A percentile compares a stretch with the other conserved stretches of the same genome.
Conservation (phyloP, 208 protist species). For the Leishmania tropica region DNA sequence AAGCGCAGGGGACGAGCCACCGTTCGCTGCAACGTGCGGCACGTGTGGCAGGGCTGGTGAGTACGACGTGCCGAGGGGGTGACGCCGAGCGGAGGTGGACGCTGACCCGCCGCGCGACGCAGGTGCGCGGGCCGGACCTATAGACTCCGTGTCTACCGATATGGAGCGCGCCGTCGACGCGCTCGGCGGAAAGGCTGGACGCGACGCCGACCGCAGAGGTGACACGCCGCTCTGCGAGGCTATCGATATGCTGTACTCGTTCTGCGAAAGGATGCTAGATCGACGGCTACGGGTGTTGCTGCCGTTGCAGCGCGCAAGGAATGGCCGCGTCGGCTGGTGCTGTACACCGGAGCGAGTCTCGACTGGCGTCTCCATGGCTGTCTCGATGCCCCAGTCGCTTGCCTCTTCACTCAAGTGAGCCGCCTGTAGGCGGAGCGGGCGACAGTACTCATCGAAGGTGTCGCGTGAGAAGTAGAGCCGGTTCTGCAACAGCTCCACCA, state of each 20-base stretch:
- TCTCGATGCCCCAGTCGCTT: slow-evolving; percentile 11
- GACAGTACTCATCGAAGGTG: slow-evolving; percentile 65
- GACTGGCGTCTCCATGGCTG: background rate
- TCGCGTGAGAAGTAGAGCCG: slow-evolving; percentile 60
- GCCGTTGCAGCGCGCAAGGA: slow-evolving; percentile 10
- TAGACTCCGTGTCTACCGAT: slow-evolving; percentile 25
- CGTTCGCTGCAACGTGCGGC: background rate
- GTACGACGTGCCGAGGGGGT: slow-evolving; percentile 8
- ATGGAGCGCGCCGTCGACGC: slow-evolving; percentile 24
- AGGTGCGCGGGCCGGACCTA: slow-evolving; percentile 17
- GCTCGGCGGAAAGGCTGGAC: slow-evolving; percentile 26
- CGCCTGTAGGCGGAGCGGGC: slow-evolving; percentile 24
- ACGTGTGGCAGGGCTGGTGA: slow-evolving; percentile 7
- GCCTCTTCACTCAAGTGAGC: slow-evolving; percentile 27
- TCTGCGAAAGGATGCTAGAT: slow-evolving; percentile 33
- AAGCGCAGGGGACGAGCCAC: background rate
- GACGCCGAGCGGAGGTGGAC: slow-evolving; percentile 19
- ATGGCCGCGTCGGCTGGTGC: slow-evolving; percentile 23
- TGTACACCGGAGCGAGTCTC: background rate
- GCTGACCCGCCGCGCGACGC: slow-evolving; percentile 17
- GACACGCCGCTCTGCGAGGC: slow-evolving; percentile 28
- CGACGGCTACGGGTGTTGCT: slow-evolving; percentile 24
- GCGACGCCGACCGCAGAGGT: slow-evolving; percentile 26
- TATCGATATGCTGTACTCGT: slow-evolving; percentile 26
- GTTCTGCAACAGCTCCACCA: slow-evolving; percentile 55